These are phyloP conservation scores for Betula pendula DNA, from an alignment of 306 rosid genomes.

Conservation along the genomic window DNA sequence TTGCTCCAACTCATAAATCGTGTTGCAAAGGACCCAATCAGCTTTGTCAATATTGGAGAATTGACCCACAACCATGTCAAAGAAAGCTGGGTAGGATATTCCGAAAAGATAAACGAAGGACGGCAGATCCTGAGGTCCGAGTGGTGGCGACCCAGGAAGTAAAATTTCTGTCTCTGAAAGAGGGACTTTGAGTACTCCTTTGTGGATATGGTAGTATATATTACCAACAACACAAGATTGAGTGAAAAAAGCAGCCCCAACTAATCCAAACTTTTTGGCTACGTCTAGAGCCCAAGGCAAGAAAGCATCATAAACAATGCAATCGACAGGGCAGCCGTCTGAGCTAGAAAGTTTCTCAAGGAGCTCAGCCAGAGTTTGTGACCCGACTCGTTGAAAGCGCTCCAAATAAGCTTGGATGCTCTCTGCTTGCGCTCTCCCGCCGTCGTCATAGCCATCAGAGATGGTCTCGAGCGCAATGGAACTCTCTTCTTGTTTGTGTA, in stretches of 20 bases:
- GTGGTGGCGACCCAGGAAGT: constrained; percentile 47
- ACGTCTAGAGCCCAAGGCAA: constrained; percentile 56
- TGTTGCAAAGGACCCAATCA: too few relatives aligned
- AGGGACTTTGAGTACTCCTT: constrained; percentile 40
- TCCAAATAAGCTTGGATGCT: constrained; percentile 38
- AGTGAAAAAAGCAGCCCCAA: constrained; percentile 52
- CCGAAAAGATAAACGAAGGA: constrained; percentile 37
- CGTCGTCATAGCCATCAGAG: constrained; percentile 69
- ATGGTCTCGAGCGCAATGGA: constrained; percentile 42
- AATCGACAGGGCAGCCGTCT: constrained; percentile 33
- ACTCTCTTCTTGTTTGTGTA: constrained; percentile 24
- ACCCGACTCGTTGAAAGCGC: constrained; percentile 38
- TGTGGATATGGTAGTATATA: constrained; percentile 37
- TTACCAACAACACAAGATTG: constrained; percentile 51
- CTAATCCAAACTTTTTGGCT: constrained; percentile 43
- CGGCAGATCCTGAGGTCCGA: constrained; percentile 48
- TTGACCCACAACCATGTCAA: too few relatives aligned
- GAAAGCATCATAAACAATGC: constrained; percentile 55
- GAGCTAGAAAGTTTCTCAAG: constrained; percentile 33
- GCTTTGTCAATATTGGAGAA: too few relatives aligned
- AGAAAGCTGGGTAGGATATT: constrained; percentile 26
- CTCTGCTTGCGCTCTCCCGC: constrained; percentile 40
- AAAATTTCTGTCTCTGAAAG: constrained; percentile 26
- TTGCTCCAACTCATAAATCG: too few relatives aligned
- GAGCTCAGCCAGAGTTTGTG: constrained; percentile 41